Percentiles rank a stretch among this genome's conserved stretches.
Evolutionary conservation across 441 rosid species (phyloP).

Genomic region (Pelargonium citronellum): DNA sequence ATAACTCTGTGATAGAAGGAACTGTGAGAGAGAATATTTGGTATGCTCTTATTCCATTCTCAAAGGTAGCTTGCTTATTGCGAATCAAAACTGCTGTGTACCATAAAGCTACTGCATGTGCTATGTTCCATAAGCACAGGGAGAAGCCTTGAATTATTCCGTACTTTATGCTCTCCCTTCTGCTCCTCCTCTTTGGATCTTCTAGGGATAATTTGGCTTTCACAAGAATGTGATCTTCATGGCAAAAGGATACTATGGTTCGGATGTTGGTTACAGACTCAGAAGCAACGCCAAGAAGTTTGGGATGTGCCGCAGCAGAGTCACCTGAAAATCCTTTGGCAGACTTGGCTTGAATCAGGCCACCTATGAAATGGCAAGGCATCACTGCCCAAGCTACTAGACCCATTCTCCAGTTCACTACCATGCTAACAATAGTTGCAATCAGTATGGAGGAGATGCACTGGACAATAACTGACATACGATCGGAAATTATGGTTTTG

Average conservation of each 20-base stretch:
- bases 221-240: constrained; percentile 45
- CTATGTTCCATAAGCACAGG: constrained; percentile 66
- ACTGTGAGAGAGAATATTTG: constrained; percentile 71
- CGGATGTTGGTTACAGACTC: constrained; percentile 52
- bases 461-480: constrained; percentile 64
- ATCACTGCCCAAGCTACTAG: constrained; percentile 81
- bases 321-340: constrained; percentile 62
- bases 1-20: constrained; percentile 67
- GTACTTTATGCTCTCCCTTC: constrained; percentile 43
- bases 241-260: constrained; percentile 62
- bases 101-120: constrained; percentile 73
- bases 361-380: constrained; percentile 82
- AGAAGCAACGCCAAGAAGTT: constrained; percentile 47
- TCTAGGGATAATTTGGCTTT: constrained; percentile 41
- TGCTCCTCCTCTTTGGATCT: constrained; percentile 35
- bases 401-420: constrained; percentile 56
- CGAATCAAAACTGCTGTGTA: constrained; percentile 42
- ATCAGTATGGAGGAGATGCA: constrained; percentile 61
- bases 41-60: constrained; percentile 49
- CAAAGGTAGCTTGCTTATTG: constrained; percentile 37
- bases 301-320: constrained; percentile 43
- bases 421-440: constrained; percentile 53
- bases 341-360: constrained; percentile 58
- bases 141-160: constrained; percentile 64
- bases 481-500: constrained; percentile 54